phyloP scores from a whole-genome alignment of 1,139 yeast genomes.

The Pichia sp. region DNA sequence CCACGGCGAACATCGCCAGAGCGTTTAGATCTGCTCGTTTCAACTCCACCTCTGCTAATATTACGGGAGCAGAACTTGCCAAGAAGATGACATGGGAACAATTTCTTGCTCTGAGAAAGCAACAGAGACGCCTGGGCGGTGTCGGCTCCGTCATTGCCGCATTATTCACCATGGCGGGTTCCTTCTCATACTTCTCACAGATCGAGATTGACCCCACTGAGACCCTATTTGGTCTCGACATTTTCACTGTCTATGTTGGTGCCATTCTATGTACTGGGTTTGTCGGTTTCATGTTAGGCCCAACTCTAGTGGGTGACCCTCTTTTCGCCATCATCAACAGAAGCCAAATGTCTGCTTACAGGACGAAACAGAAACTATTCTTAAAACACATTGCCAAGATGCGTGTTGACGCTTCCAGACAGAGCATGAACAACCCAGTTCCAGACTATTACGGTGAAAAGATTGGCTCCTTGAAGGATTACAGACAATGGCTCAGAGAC shows the following conservation, averaged over 20 bases:
- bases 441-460: conserved; percentile 98
- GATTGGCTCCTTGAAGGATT: conserved; percentile 77
- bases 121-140: conserved; percentile 63
- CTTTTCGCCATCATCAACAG: conserved; percentile 54
- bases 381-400: conserved; percentile 65
- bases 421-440: conserved; percentile 88
- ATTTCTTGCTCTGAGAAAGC: conserved; percentile 68
- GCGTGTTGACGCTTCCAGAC: conserved; percentile 92
- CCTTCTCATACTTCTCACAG: conserved; percentile 74
- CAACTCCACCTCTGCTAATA: conserved; percentile 11
- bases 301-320: conserved; percentile 60
- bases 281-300: conserved; percentile 78
- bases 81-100: conserved; percentile 59
- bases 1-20: no score
- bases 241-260: conserved; percentile 67
- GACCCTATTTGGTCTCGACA: conserved; percentile 74
- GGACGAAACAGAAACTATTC: conserved; percentile 62
- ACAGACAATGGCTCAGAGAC: conserved; percentile 94
- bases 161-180: conserved; percentile 54
- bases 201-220: conserved; percentile 80
- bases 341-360: conserved; percentile 39
- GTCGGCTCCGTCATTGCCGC: conserved; percentile 63
- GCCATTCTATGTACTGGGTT: conserved; percentile 64
- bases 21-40: no score
- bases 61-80: conserved; percentile 19